Evolutionary conservation across 1,139 yeast species (phyloP), one percentile per base, ranked within the genome.

Genomic region (Scheffersomyces segobiensis): DNA sequence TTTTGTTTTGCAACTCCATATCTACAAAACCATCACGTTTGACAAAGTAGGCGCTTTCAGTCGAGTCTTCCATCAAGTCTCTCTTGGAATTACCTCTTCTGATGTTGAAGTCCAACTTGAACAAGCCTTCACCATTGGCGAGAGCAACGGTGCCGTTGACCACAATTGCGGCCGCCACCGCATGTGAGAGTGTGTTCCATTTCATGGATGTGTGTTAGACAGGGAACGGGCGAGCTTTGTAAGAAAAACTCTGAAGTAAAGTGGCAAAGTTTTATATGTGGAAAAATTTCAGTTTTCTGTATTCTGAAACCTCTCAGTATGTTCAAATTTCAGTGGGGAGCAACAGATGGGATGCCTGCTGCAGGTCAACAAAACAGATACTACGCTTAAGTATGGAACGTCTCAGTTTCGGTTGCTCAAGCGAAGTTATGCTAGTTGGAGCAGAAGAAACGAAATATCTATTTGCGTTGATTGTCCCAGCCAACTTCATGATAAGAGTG

Each of bases 1-100:
- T 69, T 59, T 76, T 72, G 66, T 86, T 86, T 19, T 67, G 63
- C 39, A 87, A 61, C 3, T 68, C 76, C 73, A 84, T 74, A 18
- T 69, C 69, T 7, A 78, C 72, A 8, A 72, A 65, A 2, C 79
- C 84, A 46, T 65, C 76, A 60, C 86, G 70, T 61, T 77, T 80
- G 18, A 69, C 66, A 24, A 78, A 59, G 18, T 26, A 55, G 17
- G 59, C 53, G 5, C 52, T 47, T 21, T 21, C 50, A 12, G 50
- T n/a, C n/a, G 17, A 20, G 5, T 48, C 50, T 21, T 48, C 50
- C 17, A 20, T 24, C 19, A 48, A 46, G 53, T 62, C 63, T 48
- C 62, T 52, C 53, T 60, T 58, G 52, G 57, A 52, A 46, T 48
- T 55, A 19, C 66, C 68, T 50, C 65, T 58, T 50, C 61, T 59